Conservation (phyloP, 2,329 filamentous ascomycete genomes). For the Trematosphaeria pertusa region DNA sequence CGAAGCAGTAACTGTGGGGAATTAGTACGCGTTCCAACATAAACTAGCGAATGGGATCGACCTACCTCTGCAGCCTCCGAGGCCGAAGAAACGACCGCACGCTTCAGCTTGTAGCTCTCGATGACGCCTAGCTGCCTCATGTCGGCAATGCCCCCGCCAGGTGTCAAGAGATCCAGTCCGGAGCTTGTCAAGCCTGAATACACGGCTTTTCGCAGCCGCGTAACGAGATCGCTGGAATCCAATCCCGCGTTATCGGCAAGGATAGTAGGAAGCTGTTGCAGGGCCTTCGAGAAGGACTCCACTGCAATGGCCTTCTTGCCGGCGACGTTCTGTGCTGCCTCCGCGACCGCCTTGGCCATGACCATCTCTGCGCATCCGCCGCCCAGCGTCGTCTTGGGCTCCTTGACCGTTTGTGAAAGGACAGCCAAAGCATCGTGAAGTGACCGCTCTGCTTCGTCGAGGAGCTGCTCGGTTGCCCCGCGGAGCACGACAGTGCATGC, state of each 20-base stretch:
- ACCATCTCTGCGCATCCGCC: slow-evolving; percentile 98
- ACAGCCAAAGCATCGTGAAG: slow-evolving; percentile 96
- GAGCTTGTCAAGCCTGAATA: slow-evolving; percentile 94
- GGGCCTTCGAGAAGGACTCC: slow-evolving; percentile 83
- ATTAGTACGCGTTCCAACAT: slow-evolving; percentile 36
- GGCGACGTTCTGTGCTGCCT: slow-evolving; percentile 88
- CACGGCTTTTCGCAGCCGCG: slow-evolving; percentile 88
- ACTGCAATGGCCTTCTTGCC: slow-evolving; percentile 97
- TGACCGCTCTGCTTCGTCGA: slow-evolving; percentile 95
- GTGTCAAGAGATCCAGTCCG: slow-evolving; percentile 85
- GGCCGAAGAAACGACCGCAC: slow-evolving; percentile 94
- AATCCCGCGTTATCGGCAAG: slow-evolving; percentile 96
- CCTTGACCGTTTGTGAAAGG: slow-evolving; percentile 93
- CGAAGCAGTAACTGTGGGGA: slow-evolving; percentile 76
- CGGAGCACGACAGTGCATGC: slow-evolving; percentile 97
- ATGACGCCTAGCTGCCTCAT: slow-evolving; percentile 96
- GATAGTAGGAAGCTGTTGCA: slow-evolving; percentile 94
- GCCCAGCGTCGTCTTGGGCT: slow-evolving; percentile 91
- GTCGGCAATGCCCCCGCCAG: slow-evolving; percentile 90
- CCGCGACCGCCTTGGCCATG: slow-evolving; percentile 98
- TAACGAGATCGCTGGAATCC: slow-evolving; percentile 92
- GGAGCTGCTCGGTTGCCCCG: slow-evolving; percentile 93
- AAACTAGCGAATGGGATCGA: slow-evolving; percentile 17
- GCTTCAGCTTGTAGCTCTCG: slow-evolving; percentile 98
- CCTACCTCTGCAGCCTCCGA: slow-evolving; percentile 95